These are phyloP conservation scores for Sporothrix euskadiensis DNA, from an alignment of 2,329 filamentous ascomycete species.

Conservation along the genomic window DNA sequence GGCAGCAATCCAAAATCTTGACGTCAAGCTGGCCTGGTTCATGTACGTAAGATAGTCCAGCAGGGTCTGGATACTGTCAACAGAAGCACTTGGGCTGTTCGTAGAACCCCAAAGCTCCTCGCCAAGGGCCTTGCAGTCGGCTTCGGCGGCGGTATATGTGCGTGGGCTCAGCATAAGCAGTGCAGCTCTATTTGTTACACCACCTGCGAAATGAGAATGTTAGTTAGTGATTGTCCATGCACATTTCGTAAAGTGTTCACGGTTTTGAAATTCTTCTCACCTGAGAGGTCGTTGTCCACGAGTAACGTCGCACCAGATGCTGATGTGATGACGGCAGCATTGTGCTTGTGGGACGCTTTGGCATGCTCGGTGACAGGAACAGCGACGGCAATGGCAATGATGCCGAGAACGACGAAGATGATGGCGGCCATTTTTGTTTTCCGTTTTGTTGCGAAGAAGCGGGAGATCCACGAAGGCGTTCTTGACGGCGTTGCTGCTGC, in stretches of 20 bases:
- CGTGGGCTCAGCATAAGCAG: slow-evolving; percentile 42
- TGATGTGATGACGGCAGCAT: background rate
- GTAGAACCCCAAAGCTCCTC: slow-evolving; percentile 44
- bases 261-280: slow-evolving; percentile 31
- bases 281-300: slow-evolving; percentile 47
- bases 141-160: slow-evolving; percentile 37
- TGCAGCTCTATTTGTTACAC: slow-evolving; percentile 39
- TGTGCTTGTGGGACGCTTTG: background rate
- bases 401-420: slow-evolving; percentile 31
- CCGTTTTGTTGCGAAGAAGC: slow-evolving; percentile 21
- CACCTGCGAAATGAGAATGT: slow-evolving; percentile 36
- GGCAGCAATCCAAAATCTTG: slow-evolving; percentile 43
- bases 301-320: slow-evolving; percentile 43
- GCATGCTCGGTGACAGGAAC: slow-evolving; percentile 22
- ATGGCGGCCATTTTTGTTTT: slow-evolving; percentile 29
- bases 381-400: slow-evolving; percentile 23
- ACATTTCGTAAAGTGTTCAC: background rate
- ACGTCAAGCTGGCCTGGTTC: slow-evolving; percentile 33
- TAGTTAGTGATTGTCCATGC: too few relatives aligned
- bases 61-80: slow-evolving; percentile 38
- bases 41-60: slow-evolving; percentile 44
- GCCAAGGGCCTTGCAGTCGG: slow-evolving; percentile 42
- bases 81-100: slow-evolving; percentile 23
- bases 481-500: background rate
- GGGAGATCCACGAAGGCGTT: slow-evolving; percentile 5